Evolutionary conservation across 1,139 yeast genomes (phyloP).

Genomic region (Yamadazyma atlantica): DNA sequence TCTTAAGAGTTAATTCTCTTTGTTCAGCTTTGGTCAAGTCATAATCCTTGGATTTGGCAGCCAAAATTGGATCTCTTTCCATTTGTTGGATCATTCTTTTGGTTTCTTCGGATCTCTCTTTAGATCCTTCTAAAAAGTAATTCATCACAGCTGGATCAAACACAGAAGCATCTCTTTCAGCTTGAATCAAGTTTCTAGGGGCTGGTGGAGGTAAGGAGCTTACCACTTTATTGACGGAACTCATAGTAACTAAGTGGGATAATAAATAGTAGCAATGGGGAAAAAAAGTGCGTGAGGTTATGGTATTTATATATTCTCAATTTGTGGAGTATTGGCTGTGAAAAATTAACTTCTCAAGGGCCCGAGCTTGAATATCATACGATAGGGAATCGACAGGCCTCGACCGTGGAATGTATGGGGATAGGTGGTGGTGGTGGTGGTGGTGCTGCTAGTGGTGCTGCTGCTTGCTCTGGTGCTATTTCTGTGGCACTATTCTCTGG

Average conservation of each 20-base stretch:
- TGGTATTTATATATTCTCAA: slow-evolving; percentile 5
- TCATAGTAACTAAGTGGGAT: neutral
- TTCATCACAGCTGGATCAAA: slow-evolving; percentile 48
- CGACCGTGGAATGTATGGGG: neutral
- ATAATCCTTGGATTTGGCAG: slow-evolving; percentile 37
- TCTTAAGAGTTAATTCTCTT: slow-evolving; percentile 42
- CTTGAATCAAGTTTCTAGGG: slow-evolving; percentile 35
- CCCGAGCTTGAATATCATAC: too few species aligned
- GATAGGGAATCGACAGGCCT: too few species aligned
- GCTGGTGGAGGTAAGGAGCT: slow-evolving; percentile 28
- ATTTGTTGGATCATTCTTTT: slow-evolving; percentile 41
- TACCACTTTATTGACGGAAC: slow-evolving; percentile 14
- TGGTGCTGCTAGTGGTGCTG: too few species aligned
- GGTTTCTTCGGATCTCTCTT: slow-evolving; percentile 33
- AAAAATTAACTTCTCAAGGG: slow-evolving; percentile 5
- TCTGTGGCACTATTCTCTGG: too few species aligned
- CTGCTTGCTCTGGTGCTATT: too few species aligned
- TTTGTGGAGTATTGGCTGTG: slow-evolving; percentile 13
- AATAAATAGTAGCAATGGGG: neutral
- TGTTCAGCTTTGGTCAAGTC: slow-evolving; percentile 43
- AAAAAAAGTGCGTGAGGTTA: neutral
- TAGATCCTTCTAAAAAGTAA: slow-evolving; percentile 46
- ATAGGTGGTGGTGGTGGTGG: neutral
- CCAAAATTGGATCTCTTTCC: slow-evolving; percentile 51
- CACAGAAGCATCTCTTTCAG: slow-evolving; percentile 33